Evolutionary conservation across 1,139 yeast genomes (phyloP).

Genomic region (Suhomyces wounanorum): DNA sequence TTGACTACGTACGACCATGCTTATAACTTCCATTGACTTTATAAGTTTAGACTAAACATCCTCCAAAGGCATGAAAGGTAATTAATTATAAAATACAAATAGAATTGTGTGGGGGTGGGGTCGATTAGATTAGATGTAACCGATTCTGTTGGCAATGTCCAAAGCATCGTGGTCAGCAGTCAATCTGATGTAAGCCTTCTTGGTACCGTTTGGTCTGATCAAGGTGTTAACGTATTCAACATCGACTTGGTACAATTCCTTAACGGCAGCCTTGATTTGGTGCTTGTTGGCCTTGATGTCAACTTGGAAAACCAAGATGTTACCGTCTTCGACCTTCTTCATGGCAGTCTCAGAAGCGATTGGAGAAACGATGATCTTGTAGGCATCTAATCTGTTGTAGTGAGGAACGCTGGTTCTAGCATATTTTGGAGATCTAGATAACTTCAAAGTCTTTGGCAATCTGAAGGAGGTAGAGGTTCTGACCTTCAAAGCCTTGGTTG

Average conservation of each 20-base stretch:
- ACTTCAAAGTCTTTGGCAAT: constrained; percentile 95
- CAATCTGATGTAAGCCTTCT: constrained; percentile 99
- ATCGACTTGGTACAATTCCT: constrained; percentile 97
- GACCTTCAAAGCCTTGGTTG: constrained; percentile 87
- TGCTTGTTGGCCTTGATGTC: constrained; percentile 95
- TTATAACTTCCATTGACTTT: constrained; percentile 16
- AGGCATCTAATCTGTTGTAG: constrained; percentile 94
- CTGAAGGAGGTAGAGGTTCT: constrained; percentile 96
- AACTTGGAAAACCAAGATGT: constrained; percentile 98
- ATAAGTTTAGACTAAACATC: constrained; percentile 16
- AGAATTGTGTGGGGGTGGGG: constrained; percentile 15
- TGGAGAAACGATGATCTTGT: constrained; percentile 93
- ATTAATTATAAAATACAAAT: constrained; percentile 18
- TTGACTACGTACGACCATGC: constrained; percentile 8
- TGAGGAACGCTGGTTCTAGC: constrained; percentile 96
- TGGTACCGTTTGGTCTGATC: constrained; percentile 98
- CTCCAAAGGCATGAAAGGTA: constrained; percentile 15
- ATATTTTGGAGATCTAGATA: constrained; percentile 93
- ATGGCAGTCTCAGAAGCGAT: constrained; percentile 98
- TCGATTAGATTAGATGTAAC: constrained; percentile 71
- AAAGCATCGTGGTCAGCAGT: constrained; percentile 99
- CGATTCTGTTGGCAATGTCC: constrained; percentile 99
- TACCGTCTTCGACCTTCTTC: constrained; percentile 99
- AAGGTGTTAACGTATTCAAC: constrained; percentile 93
- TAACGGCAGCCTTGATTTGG: constrained; percentile 97